Percentiles rank a stretch among this genome's conserved stretches.
These are phyloP conservation scores for Monilinia fructicola DNA, from an alignment of 2,329 filamentous ascomycete species.

Conservation along the genomic window DNA sequence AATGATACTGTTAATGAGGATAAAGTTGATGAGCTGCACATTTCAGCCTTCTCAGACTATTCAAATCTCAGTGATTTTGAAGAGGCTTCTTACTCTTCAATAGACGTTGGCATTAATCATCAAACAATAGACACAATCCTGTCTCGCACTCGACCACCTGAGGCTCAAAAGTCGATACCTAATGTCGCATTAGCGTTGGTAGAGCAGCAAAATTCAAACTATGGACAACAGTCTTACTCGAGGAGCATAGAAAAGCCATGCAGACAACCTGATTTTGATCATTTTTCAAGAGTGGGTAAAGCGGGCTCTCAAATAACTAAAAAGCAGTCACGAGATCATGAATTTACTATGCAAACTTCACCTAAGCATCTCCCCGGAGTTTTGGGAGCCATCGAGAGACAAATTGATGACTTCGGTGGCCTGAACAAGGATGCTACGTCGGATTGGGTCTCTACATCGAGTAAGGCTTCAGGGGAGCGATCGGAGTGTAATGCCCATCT, in stretches of 20 bases:
- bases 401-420: neutral
- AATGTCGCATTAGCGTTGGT: neutral
- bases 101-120: constrained; percentile 30
- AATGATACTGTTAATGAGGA: neutral
- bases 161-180: neutral
- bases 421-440: neutral
- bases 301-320: neutral
- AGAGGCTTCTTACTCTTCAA: constrained; percentile 25
- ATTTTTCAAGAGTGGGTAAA: neutral
- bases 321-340: neutral
- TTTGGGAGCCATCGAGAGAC: neutral
- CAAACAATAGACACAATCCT: constrained; percentile 30
- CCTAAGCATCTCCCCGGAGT: neutral
- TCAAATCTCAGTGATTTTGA: constrained; percentile 16
- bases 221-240: neutral
- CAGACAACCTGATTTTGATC: neutral
- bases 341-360: neutral
- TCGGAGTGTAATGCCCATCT: neutral
- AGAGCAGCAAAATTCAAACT: neutral
- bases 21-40: neutral
- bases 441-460: neutral
- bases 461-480: too few species aligned
- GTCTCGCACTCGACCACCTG: constrained; percentile 23
- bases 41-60: neutral
- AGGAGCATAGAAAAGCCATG: neutral